Evolutionary conservation across 306 rosid species (phyloP).

Genomic region (Gynostemma pentaphyllum): DNA sequence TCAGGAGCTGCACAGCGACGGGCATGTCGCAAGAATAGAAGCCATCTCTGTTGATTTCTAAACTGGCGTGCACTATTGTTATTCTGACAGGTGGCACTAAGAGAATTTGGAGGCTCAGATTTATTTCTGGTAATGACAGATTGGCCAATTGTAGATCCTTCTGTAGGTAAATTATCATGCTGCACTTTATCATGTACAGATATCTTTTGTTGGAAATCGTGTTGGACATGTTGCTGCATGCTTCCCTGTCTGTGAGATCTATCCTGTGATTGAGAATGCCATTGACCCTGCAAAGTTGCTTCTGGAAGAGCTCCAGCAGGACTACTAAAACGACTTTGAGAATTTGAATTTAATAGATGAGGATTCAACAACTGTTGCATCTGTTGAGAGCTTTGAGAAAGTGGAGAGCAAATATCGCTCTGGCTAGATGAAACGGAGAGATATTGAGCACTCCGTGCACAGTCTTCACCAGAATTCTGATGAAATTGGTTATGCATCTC

Average conservation of each 20-base stretch:
- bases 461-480: constrained; percentile 46
- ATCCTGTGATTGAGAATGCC: constrained; percentile 35
- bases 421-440: constrained; percentile 40
- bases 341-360: constrained; percentile 37
- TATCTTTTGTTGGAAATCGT: constrained; percentile 37
- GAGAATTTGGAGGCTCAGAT: constrained; percentile 29
- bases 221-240: constrained; percentile 30
- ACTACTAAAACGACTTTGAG: constrained; percentile 59
- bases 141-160: constrained; percentile 55
- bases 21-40: constrained; percentile 82
- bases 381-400: constrained; percentile 49
- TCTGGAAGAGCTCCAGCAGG: constrained; percentile 62
- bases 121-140: constrained; percentile 33
- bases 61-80: constrained; percentile 21
- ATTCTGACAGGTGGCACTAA: constrained; percentile 13
- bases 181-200: constrained; percentile 72
- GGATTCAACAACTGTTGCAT: constrained; percentile 46
- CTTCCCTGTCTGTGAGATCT: constrained; percentile 21
- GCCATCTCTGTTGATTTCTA: constrained; percentile 83
- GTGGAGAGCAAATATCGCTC: constrained; percentile 41
- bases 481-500: constrained; percentile 71
- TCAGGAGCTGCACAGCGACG: constrained; percentile 61
- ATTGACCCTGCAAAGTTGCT: constrained; percentile 33
- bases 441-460: constrained; percentile 44
- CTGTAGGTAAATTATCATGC: constrained; percentile 65